These are phyloP conservation scores for Chlamydomonas sp. DNA, from an alignment of 139 green algal genomes.

Conservation along the genomic window DNA sequence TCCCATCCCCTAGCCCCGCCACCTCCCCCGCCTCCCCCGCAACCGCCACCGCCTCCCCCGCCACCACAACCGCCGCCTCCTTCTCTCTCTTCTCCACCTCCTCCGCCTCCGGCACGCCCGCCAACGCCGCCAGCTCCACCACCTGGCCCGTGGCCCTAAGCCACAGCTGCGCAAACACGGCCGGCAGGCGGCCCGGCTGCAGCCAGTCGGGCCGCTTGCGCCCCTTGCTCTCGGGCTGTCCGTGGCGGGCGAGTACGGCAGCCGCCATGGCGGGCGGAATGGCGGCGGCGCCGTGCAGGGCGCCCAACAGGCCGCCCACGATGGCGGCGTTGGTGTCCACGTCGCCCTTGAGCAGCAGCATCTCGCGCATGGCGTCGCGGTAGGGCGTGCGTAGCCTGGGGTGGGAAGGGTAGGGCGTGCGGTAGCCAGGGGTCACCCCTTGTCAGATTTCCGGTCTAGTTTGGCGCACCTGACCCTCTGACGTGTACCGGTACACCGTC, in stretches of 20 bases:
- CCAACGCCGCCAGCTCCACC: neutral
- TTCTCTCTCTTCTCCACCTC: neutral
- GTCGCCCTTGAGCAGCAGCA: conserved; percentile 59
- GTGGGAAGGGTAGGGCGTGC: no score
- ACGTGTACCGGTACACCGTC: no score
- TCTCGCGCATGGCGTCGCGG: conserved; percentile 35
- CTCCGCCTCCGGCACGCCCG: neutral
- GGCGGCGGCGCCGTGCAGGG: conserved; percentile 43
- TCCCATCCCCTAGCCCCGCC: neutral
- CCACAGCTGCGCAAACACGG: conserved; percentile 37
- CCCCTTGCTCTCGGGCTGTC: neutral
- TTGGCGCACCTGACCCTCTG: no score
- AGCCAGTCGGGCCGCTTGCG: conserved; percentile 41
- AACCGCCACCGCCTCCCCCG: neutral
- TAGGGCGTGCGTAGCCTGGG: conserved; percentile 27
- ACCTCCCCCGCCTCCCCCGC: neutral
- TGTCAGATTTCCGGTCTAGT: no score
- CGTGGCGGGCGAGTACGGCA: conserved; percentile 32
- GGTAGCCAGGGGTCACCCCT: neutral
- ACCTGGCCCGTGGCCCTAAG: conserved; percentile 7
- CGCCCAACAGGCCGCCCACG: conserved; percentile 61
- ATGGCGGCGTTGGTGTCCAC: conserved; percentile 75
- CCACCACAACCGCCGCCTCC: neutral
- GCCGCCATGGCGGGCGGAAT: conserved; percentile 46
- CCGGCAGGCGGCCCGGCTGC: conserved; percentile 35